Evolutionary conservation across 352 stramenopile genomes (phyloP), one percentile per base, ranked within the genome.

Genomic region (Pythium brassicae): DNA sequence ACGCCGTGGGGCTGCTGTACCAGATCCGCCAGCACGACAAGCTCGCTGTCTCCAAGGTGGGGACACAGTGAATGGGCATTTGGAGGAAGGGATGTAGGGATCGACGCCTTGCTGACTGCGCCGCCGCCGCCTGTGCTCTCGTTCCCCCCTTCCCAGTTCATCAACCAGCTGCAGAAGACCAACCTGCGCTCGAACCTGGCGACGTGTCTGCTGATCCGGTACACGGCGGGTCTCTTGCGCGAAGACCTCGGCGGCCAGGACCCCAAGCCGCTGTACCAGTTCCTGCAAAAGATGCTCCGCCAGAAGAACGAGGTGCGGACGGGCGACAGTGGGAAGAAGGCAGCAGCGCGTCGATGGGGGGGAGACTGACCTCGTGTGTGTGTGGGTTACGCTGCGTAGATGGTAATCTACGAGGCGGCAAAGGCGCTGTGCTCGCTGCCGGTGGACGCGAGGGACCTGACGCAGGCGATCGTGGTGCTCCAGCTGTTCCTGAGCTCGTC

Each of bases 371-470:
- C 3, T 25, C n/a, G 19, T 27, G n/a, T 27, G 6, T 34, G 2
- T 39, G 14, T 50, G 11, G 2, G 3, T 58, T 52, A 9, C 9
- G n/a, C n/a, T n/a, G n/a, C n/a, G n/a, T 53, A 99, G 85, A 98
- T 99, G 86, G 97, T 99, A n/a, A 97, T 99, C 27, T 99, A 99
- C 69, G 97, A 99, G 77, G 97, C 97, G 3, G 97, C 97, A 5
- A 89, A 92, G 57, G 93, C 96, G 9, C 91, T 99, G 29, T 99
- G 97, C 74, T 77, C 86, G 32, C 80, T 99, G 10, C 95, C 95
- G 22, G 84, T 98, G n/a, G 94, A 99, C 62, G 84, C 94, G 6
- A 88, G 96, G 59, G 97, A 99, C 63, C 63, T 99, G 53, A 94
- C 79, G 39, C 95, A 97, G 48, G 96, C 97, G 48, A 96, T 99